These are phyloP conservation scores for Arabidopsis hybrid DNA, from an alignment of 441 rosid genomes.

Conservation along the genomic window DNA sequence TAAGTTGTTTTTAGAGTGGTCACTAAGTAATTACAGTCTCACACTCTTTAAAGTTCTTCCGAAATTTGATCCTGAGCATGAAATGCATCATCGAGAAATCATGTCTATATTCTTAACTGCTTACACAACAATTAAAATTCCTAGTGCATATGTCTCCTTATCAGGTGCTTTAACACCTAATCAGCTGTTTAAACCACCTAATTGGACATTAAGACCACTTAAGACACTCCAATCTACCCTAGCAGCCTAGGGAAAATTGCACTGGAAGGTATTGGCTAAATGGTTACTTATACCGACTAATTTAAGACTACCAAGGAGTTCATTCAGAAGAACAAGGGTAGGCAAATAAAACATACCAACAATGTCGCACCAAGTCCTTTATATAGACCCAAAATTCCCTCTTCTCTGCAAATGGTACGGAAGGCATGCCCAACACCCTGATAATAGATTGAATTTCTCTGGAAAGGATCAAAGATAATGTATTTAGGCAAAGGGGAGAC, in stretches of 20 bases:
- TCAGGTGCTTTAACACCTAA: background rate
- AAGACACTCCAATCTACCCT: constrained; percentile 23
- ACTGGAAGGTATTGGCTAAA: constrained; percentile 8
- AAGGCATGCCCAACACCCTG: constrained; percentile 88
- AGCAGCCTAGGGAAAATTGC: constrained; percentile 23
- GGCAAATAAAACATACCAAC: constrained; percentile 60
- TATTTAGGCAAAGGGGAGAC: constrained; percentile 1
- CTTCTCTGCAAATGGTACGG: constrained; percentile 80
- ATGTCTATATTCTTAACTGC: background rate
- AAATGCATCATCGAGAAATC: background rate
- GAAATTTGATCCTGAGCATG: constrained; percentile 13
- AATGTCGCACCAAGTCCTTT: constrained; percentile 95
- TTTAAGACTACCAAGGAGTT: constrained; percentile 23
- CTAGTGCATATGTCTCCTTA: constrained; percentile 1
- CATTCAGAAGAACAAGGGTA: constrained; percentile 4
- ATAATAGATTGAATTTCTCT: constrained; percentile 79
- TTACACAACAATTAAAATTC: background rate
- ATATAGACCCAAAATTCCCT: constrained; percentile 83
- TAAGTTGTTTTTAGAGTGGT: constrained; percentile 6
- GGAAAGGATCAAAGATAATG: constrained; percentile 48
- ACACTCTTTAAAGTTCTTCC: constrained; percentile 12
- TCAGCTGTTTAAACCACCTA: background rate
- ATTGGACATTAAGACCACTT: background rate
- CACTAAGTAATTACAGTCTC: constrained; percentile 10
- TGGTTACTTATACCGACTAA: background rate